Evolutionary conservation across 2,329 filamentous ascomycete species (phyloP), one percentile per base, ranked within the genome.

Genomic region (Claviceps sp.): DNA sequence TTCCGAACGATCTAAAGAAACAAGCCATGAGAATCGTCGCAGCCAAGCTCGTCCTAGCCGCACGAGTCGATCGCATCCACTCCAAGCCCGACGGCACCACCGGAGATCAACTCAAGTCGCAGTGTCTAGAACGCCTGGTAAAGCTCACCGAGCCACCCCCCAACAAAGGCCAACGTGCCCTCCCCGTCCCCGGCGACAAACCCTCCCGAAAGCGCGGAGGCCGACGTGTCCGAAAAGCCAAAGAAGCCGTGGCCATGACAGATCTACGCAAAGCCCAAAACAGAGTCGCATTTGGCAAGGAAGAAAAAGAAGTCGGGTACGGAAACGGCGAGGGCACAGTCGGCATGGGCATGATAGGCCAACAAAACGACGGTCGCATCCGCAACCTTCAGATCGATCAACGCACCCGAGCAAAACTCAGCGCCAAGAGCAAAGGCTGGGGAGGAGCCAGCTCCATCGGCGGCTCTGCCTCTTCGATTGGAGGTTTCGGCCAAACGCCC

Each of bases 181-280:
- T 97, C 0, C 91, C 91, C 1, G 87, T 88, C 0, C 93, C 93
- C 0, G 93, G 97, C 64, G 93, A 98, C 68, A 98, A 97, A 67
- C 93, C 89, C 1, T 83, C 87, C 0, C 78, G 90, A 38, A 98
- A 98, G 68, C 86, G 93, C 57, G 93, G 93, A 67, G 93, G 93
- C 50, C 77, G 91, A 52, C 78, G 89, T 58, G 93, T 90, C 13
- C 77, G 93, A 53, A 95, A 95, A 68, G 91, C 91, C 55, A 98
- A 98, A 76, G 93, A 95, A 68, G 90, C 91, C 4, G 88, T 88
- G 6, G 91, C 93, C 55, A 95, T 96, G 89, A 98, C 93, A 0
- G 93, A 98, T 52, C 74, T 98, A 34, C 84, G 90, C 58, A 96
- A 97, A 68, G 89, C 89, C 4, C 93, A 97, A 69, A 98, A 98